Base-by-base conservation (phyloP, 2,329 filamentous ascomycete genomes). In the Fusarium sp. region DNA sequence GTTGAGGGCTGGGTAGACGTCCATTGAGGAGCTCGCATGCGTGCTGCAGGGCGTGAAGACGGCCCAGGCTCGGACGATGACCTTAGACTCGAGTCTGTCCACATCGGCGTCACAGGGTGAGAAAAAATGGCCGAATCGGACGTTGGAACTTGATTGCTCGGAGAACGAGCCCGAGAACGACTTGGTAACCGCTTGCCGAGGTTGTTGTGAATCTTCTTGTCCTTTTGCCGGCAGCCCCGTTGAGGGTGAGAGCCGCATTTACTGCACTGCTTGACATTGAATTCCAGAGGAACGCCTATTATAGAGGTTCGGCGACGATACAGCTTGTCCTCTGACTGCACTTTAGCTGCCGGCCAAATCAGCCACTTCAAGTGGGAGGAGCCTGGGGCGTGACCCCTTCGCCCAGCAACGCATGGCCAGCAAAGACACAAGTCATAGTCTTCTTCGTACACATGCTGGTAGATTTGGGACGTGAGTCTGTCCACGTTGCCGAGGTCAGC, bases 401-500 rank as follows among this genome's bases (percentile, higher is more conserved):
- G 53, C 9, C 60, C 57, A n/a, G 61, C 43, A 12, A 74, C 65
- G 44, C 72, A 75, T 28, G 46, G 53, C 71, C 69, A 67, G 18
- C 69, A 73, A 39, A 73, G 37, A 18, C 71, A 72, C 13, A 69
- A 18, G 23, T 16, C 30, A 36, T 71, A 69, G 15, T 50, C 53
- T 18, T 67, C 64, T 3, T 55, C 44, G 41, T 71, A 70, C 1
- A 63, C 30, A 7, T 71, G 53, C 37, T 52, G 34, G 9, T 61
- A 75, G 18, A 64, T 31, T 13, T 18, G 52, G 10, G 57, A 47
- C 3, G 55, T 71, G 8, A 18, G 31, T 11, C 31, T 34, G 31
- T 34, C 31, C 13, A 44, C 36, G 16, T 51, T 30, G 15, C 18
- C 30, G 9, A 18, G 18, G 7, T 12, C 13, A 30, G 30, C 23